These are phyloP conservation scores for Pythium vanterpoolii DNA, from an alignment of 352 stramenopile species.

Conservation along the genomic window DNA sequence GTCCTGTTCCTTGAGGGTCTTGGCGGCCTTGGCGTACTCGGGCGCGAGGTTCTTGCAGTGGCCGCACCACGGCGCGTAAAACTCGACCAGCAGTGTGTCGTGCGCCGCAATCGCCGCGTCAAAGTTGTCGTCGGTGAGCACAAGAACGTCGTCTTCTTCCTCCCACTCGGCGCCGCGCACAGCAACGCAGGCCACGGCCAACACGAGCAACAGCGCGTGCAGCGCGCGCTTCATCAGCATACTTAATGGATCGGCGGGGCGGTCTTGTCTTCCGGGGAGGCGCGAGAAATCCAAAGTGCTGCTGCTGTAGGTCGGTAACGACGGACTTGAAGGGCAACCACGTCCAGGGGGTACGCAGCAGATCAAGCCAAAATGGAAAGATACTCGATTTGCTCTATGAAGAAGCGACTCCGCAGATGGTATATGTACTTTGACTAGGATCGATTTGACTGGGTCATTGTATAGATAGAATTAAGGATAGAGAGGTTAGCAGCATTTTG, in stretches of 20 bases:
- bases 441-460: slow-evolving; percentile 2
- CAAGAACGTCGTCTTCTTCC: slow-evolving; percentile 90
- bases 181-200: slow-evolving; percentile 42
- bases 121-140: slow-evolving; percentile 91
- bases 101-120: slow-evolving; percentile 80
- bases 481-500: slow-evolving; percentile 21
- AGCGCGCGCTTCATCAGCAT: slow-evolving; percentile 67
- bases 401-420: background rate
- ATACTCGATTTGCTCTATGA: slow-evolving; percentile 9
- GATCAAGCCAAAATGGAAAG: slow-evolving; percentile 58
- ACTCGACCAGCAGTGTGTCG: slow-evolving; percentile 89
- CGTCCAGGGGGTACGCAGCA: no score
- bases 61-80: slow-evolving; percentile 93
- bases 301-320: background rate
- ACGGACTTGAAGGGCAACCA: slow-evolving; percentile 12
- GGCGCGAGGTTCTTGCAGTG: slow-evolving; percentile 92
- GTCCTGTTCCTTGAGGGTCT: slow-evolving; percentile 78
- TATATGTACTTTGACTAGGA: background rate
- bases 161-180: slow-evolving; percentile 53
- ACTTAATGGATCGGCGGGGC: slow-evolving; percentile 14
- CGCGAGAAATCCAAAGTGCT: slow-evolving; percentile 31
- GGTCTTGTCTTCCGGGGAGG: background rate
- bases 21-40: slow-evolving; percentile 83
- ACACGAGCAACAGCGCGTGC: slow-evolving; percentile 42
- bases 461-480: background rate